Base-by-base conservation (phyloP, 305 asterid species). In the Fraxinus angustifolia region DNA sequence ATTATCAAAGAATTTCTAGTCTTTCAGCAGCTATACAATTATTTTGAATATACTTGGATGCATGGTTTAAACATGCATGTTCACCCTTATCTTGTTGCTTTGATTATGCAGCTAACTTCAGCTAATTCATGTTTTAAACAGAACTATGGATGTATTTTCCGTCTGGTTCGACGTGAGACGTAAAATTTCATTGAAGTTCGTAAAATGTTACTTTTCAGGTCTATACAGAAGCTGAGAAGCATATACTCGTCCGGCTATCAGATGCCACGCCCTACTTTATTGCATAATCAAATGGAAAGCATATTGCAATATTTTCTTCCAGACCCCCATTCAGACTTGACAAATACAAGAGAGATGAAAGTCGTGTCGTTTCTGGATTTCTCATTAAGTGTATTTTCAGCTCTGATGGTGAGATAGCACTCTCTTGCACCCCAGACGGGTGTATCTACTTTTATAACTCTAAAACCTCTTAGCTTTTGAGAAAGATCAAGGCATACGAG, bases 251-350 rank as follows among this genome's bases (percentile, higher is more conserved):
- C 91, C 97, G 23, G 86, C 89, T 73, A 88, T 95, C 77, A 88
- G 92, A 82, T 80, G 85, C 85, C 99, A 94, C 85, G 85, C 92
- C 96, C 77, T 91, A 90, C 82, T 95, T 95, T 62, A 85, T 91
- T 60, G 98, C 97, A 3, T 97, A 94, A 79, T 94, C 99, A 82
- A 93, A 94, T 77, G 99, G 96, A 83, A 93, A 94, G 88, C 93
- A 94, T 79, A 92, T 94, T 36, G 99, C 98, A 17, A 88, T 90
- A 84, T 90, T 95, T 86, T 91, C 94, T 33, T 81, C 93, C 4
- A 89, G 62, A 34, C 85, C 90, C 31, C 95, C 98, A n/a, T 96
- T 89, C 91, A 92, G 82, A 84, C 96, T 94, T 7, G 93, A 93
- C 82, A 93, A 91, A 89, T 92, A 85, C 85, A 90, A 82, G 90